phyloP scores from a whole-genome alignment of 192 early-diverging fungal genomes.

The Gorgonomyces haynaldii region DNA sequence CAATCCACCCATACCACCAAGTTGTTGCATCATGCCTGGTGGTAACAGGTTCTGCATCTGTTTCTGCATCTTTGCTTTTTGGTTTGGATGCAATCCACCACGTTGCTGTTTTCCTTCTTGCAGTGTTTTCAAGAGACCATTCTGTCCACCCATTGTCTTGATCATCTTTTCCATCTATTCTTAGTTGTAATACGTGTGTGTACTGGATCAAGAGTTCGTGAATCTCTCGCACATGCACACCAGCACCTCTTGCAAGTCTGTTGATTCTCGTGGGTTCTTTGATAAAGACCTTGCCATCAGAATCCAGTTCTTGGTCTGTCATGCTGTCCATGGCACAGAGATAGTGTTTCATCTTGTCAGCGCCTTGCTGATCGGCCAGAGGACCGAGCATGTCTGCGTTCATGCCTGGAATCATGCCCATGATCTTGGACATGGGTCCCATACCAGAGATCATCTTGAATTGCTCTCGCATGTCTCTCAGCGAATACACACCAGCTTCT shows the following conservation, averaged over 20 bases:
- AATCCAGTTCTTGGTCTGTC: conserved; percentile 80
- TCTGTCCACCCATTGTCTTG: conserved; percentile 10
- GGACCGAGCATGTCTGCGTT: conserved; percentile 26
- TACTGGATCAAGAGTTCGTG: conserved; percentile 57
- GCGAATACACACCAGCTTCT: conserved; percentile 72
- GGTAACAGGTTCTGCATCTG: conserved; percentile 28
- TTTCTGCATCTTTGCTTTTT: conserved; percentile 48
- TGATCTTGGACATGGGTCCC: conserved; percentile 86
- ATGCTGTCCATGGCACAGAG: conserved; percentile 95
- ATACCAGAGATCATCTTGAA: conserved; percentile 77
- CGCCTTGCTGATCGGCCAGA: conserved; percentile 50
- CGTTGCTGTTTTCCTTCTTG: conserved; percentile 15
- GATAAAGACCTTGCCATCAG: conserved; percentile 74
- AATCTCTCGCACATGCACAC: conserved; percentile 68
- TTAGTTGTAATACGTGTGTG: not conserved
- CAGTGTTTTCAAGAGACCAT: conserved; percentile 14
- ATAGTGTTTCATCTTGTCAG: conserved; percentile 52
- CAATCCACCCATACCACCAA: conserved; percentile 44
- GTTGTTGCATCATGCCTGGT: conserved; percentile 68
- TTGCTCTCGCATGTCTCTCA: conserved; percentile 93
- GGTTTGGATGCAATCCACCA: conserved; percentile 27
- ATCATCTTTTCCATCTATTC: conserved; percentile 44
- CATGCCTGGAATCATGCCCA: conserved; percentile 76
- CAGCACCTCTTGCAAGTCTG: conserved; percentile 76
- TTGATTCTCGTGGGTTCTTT: conserved; percentile 58